Conservation (phyloP, 2,329 filamentous ascomycete genomes). For the Microsporum audouinii region DNA sequence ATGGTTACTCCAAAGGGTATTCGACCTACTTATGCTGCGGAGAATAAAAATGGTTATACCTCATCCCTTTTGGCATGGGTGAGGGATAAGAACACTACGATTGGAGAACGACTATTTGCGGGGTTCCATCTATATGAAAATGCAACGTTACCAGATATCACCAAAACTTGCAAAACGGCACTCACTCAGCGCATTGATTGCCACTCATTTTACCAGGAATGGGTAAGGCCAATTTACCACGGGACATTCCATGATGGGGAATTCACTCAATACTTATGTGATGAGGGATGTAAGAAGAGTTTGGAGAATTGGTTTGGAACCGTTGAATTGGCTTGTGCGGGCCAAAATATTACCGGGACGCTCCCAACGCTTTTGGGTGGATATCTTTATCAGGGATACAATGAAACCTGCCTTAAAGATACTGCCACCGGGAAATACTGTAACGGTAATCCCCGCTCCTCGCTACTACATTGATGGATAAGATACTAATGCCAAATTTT, state of each 20-base stretch:
- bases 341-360: background rate
- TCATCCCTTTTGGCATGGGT: conserved; percentile 19
- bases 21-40: conserved; percentile 9
- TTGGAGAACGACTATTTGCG: conserved; percentile 6
- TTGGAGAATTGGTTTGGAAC: conserved; percentile 11
- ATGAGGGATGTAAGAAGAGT: conserved; percentile 8
- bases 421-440: conserved; percentile 13
- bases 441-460: conserved; percentile 1
- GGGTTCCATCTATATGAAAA: background rate
- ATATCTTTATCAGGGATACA: conserved; percentile 13
- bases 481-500: background rate
- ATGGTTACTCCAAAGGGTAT: conserved; percentile 15
- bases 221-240: background rate
- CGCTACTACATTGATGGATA: background rate
- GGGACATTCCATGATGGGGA: conserved; percentile 10
- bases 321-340: conserved; percentile 7
- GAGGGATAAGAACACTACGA: conserved; percentile 6
- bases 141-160: background rate
- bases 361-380: conserved; percentile 9
- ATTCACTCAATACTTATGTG: conserved; percentile 13
- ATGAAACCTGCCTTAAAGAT: conserved; percentile 15
- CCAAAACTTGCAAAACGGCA: background rate
- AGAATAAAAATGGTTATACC: conserved; percentile 17
- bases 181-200: background rate
- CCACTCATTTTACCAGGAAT: background rate